Evolutionary conservation across 1,284 basidiomycete species (phyloP).

Genomic region (Marasmius fiardii): DNA sequence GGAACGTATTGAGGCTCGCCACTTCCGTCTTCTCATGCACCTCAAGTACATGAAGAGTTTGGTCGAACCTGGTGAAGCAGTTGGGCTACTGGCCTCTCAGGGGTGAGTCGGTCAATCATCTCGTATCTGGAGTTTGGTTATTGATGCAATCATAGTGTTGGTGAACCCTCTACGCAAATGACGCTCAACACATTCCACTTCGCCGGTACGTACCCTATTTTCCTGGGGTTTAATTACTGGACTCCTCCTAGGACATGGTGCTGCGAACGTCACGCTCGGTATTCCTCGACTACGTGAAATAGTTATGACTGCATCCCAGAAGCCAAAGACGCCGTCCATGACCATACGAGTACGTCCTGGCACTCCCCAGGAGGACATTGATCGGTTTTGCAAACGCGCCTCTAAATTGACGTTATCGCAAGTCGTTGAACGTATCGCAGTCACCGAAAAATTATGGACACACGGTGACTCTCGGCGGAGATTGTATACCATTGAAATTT

Average conservation of each 20-base stretch:
- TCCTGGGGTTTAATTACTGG: neutral
- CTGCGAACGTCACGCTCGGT: constrained; percentile 98
- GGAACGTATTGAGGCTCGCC: constrained; percentile 48
- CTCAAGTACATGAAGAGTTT: constrained; percentile 91
- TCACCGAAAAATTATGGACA: constrained; percentile 76
- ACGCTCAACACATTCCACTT: constrained; percentile 99
- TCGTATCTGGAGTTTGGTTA: neutral
- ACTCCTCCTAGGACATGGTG: constrained; percentile 78
- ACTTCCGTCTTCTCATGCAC: constrained; percentile 82
- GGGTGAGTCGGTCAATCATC: constrained; percentile 54
- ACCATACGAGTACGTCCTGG: constrained; percentile 69
- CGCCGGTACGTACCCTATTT: constrained; percentile 57
- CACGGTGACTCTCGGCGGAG: constrained; percentile 74
- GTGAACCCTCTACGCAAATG: constrained; percentile 99
- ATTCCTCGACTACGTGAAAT: constrained; percentile 99
- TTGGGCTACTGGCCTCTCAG: constrained; percentile 96
- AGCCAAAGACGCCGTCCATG: constrained; percentile 99
- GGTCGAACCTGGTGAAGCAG: constrained; percentile 97
- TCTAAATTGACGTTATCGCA: constrained; percentile 88
- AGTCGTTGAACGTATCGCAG: constrained; percentile 81
- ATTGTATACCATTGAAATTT: constrained; percentile 80
- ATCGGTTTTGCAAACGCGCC: constrained; percentile 88
- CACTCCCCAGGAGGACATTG: constrained; percentile 56
- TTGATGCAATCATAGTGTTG: constrained; percentile 60
- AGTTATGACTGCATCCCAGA: constrained; percentile 97